Conservation (phyloP, 345 rosid genomes). For the Sisymbrium irio region DNA sequence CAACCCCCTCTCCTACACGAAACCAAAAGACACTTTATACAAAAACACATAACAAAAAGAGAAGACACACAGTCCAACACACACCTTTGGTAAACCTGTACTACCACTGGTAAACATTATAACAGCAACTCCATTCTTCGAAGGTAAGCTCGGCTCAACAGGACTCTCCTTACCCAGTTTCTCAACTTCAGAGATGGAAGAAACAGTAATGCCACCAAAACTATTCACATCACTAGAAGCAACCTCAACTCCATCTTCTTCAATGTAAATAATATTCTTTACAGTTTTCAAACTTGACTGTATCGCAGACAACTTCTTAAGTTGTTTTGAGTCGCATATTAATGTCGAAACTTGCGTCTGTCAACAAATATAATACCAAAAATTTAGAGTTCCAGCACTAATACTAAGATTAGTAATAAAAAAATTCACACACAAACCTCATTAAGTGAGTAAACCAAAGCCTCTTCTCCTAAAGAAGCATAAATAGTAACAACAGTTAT, state of each 20-base stretch:
- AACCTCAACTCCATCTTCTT: conserved; percentile 48
- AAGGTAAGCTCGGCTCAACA: conserved; percentile 57
- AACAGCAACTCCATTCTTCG: conserved; percentile 67
- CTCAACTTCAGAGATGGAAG: conserved; percentile 76
- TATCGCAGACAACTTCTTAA: conserved; percentile 65
- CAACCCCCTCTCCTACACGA: too few species aligned
- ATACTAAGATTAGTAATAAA: too few species aligned
- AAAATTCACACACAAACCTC: conserved; percentile 51
- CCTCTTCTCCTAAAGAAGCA: conserved; percentile 93
- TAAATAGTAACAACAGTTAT: conserved; percentile 80
- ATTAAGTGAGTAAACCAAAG: conserved; percentile 70
- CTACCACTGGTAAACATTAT: conserved; percentile 98
- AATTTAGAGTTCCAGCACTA: neutral
- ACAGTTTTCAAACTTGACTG: conserved; percentile 52
- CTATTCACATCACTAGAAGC: conserved; percentile 37
- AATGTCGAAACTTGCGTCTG: conserved; percentile 85
- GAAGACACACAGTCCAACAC: conserved; percentile 7
- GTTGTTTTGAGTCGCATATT: conserved; percentile 73
- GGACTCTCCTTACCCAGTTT: conserved; percentile 56
- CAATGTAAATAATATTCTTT: conserved; percentile 70
- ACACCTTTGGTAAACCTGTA: conserved; percentile 93
- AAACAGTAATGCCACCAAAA: conserved; percentile 47
- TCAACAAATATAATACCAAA: conserved; percentile 12
- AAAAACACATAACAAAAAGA: neutral
- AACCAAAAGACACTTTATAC: neutral